Evolutionary conservation across 768 basidiomycete genomes (phyloP).

Genomic region (Amanita subjunquillea): DNA sequence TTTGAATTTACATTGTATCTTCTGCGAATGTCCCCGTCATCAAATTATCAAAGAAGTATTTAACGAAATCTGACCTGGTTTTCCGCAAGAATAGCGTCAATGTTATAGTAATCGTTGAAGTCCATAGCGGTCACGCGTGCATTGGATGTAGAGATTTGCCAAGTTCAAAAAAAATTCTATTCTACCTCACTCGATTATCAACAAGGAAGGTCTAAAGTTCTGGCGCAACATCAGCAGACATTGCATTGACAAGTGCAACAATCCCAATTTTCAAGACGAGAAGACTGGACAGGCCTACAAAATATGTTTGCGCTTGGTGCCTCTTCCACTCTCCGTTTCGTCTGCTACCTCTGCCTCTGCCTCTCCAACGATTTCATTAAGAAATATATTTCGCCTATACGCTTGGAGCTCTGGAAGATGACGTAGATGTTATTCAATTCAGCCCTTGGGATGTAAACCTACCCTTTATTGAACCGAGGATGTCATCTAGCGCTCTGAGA

Average conservation of each 20-base stretch:
- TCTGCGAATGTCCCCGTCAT: constrained; percentile 32
- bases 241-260: no score
- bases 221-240: no score
- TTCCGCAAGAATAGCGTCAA: constrained; percentile 85
- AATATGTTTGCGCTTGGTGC: background rate
- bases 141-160: background rate
- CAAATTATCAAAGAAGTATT: background rate
- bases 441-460: background rate
- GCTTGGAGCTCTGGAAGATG: background rate
- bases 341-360: background rate
- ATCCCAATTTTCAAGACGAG: background rate
- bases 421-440: background rate
- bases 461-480: constrained; percentile 69
- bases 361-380: background rate
- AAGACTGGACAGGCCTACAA: background rate
- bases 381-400: constrained; percentile 2
- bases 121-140: constrained; percentile 43
- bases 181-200: no score
- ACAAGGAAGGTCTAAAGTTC: no score
- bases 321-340: background rate
- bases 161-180: background rate
- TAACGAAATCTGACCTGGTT: constrained; percentile 51
- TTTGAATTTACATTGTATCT: constrained; percentile 90
- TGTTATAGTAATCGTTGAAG: constrained; percentile 76
- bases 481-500: constrained; percentile 74